These are phyloP conservation scores for Apophysomyces elegans DNA, from an alignment of 371 early-diverging fungal genomes.

Conservation along the genomic window DNA sequence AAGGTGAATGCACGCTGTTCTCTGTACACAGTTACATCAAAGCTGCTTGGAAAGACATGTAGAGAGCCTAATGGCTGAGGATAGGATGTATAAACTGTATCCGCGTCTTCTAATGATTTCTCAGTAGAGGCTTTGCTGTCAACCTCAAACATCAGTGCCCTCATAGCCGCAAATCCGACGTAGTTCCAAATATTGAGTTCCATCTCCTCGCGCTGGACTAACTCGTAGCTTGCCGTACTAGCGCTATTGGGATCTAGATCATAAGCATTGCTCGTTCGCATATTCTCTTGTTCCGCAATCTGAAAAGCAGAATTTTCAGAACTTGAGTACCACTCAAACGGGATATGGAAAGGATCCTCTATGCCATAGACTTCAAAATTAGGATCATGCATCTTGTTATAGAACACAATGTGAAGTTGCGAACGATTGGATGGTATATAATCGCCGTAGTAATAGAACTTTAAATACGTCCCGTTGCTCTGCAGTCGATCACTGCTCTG, in stretches of 20 bases:
- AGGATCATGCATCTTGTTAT: slow-evolving; percentile 32
- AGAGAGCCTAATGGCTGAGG: slow-evolving; percentile 26
- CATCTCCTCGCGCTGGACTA: slow-evolving; percentile 23
- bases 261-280: slow-evolving; percentile 35
- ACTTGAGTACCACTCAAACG: slow-evolving; percentile 33
- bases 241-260: slow-evolving; percentile 16
- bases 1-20: slow-evolving; percentile 41
- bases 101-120: not conserved
- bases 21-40: slow-evolving; percentile 16
- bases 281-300: slow-evolving; percentile 32
- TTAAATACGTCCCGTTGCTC: slow-evolving; percentile 26
- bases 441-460: slow-evolving; percentile 36
- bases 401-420: slow-evolving; percentile 26
- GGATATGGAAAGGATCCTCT: slow-evolving; percentile 5
- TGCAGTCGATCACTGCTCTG: slow-evolving; percentile 17
- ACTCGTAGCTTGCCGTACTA: slow-evolving; percentile 28
- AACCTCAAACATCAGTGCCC: slow-evolving; percentile 4
- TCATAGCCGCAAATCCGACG: slow-evolving; percentile 24
- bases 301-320: slow-evolving; percentile 35
- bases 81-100: slow-evolving; percentile 6
- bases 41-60: slow-evolving; percentile 25
- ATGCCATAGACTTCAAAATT: slow-evolving; percentile 31
- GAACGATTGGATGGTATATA: slow-evolving; percentile 16
- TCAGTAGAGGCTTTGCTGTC: slow-evolving; percentile 22
- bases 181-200: slow-evolving; percentile 29